Percentiles rank a stretch among this genome's conserved stretches.
These are phyloP conservation scores for Saccharum officinarum DNA, from an alignment of 176 grass and related monocot species.

Conservation along the genomic window DNA sequence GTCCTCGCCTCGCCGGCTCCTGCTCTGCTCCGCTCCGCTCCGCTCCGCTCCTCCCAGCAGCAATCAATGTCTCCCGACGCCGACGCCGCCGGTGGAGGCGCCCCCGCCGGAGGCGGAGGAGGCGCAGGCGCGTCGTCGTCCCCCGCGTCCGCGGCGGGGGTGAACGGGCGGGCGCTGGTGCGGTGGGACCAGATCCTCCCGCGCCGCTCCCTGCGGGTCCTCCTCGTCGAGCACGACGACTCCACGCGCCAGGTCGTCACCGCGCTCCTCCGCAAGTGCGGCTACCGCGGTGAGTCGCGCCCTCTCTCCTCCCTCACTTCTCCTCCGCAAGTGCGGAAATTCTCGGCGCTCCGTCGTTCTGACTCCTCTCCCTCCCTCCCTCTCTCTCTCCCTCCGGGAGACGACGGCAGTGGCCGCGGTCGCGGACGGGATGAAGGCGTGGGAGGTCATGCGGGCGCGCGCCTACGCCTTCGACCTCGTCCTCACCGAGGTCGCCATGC, in stretches of 20 bases:
- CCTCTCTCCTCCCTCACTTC: neutral
- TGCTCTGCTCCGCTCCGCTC: too few species aligned
- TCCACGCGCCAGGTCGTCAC: conserved; percentile 91
- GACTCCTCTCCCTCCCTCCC: neutral
- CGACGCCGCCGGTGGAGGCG: neutral
- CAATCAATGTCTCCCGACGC: conserved; percentile 54
- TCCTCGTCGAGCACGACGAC: conserved; percentile 96
- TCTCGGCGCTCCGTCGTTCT: neutral
- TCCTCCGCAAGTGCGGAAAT: conserved; percentile 84
- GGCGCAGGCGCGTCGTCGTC: conserved; percentile 28
- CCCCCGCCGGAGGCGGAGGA: neutral
- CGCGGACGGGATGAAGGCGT: conserved; percentile 89
- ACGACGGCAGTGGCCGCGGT: conserved; percentile 57
- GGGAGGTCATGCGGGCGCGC: conserved; percentile 73
- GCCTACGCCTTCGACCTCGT: conserved; percentile 88
- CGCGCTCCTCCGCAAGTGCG: conserved; percentile 95
- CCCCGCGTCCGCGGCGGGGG: conserved; percentile 8
- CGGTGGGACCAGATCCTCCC: conserved; percentile 89
- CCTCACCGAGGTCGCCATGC: conserved; percentile 91
- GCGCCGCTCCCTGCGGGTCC: conserved; percentile 69
- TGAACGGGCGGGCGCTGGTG: conserved; percentile 29
- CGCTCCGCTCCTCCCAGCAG: neutral
- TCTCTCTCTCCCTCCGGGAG: neutral
- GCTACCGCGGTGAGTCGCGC: conserved; percentile 64
- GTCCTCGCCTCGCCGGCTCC: neutral